Evolutionary conservation across 371 early-diverging fungal genomes (phyloP), one percentile per base, ranked within the genome.

Genomic region (Nematocida sp.): DNA sequence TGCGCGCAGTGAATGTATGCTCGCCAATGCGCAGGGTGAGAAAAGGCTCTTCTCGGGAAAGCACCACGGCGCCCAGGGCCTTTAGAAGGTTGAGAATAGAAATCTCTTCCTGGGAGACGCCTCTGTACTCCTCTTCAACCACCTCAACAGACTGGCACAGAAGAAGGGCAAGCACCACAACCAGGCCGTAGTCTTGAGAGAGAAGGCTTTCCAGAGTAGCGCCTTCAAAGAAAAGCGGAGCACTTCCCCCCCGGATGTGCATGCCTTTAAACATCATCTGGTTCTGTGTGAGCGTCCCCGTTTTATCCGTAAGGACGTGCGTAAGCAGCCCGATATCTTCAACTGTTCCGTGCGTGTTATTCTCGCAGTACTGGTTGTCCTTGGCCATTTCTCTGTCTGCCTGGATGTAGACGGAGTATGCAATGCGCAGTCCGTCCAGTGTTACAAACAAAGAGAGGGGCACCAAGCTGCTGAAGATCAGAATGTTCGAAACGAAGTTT

Each of bases 241-340:
- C 2, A 15, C 13, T 41, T 13, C 52, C 51, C 13, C 46, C 25
- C 27, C 4, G 19, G 13, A 78, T 23, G 52, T 83, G 67, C 21
- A 80, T 31, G 38, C 67, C 76, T 37, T 89, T 89, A 80, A 93
- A 91, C 76, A 89, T 88, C 95, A 95, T 95, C 70, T 90, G 85
- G 81, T 96, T 96, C 77, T 88, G 87, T n/a, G 97, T 96, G 36
- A 96, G 84, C 1, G 98, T 95, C 8, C 95, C 96, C 37, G 97
- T 96, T 84, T 95, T 95, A 84, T 95, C 95, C 25, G 90, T 89
- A 78, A 94, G 90, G 8, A 95, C 87, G 81, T 92, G 94, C 77
- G 91, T 90, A 53, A 95, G 88, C 79, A 91, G 90, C 49, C 95
- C 94, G 29, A 93, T 82, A 76, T 95, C 95, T 78, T 95, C 96